Percentiles rank a stretch among this genome's conserved stretches.
phyloP scores from a whole-genome alignment of 2,329 filamentous ascomycete genomes.

The Alternaria burnsii region DNA sequence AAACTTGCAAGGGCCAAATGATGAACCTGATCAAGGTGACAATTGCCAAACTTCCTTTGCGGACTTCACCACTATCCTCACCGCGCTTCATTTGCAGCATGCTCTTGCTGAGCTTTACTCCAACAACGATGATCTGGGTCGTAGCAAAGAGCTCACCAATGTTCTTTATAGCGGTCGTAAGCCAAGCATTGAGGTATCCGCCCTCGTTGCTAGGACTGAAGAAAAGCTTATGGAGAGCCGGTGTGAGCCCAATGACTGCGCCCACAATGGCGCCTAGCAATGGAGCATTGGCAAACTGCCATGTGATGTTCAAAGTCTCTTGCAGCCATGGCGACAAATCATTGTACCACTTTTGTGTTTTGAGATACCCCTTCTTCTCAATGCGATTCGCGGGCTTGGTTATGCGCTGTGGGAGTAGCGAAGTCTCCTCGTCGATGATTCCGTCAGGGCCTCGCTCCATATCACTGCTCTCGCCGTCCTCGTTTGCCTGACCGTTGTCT shows the following conservation, averaged over 20 bases:
- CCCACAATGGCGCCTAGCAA: conserved; percentile 68
- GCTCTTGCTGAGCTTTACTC: conserved; percentile 69
- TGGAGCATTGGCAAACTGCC: conserved; percentile 68
- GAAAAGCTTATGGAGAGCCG: conserved; percentile 67
- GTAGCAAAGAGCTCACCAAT: conserved; percentile 71
- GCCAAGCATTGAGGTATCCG: conserved; percentile 72
- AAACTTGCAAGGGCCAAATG: conserved; percentile 62
- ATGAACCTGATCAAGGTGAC: conserved; percentile 67
- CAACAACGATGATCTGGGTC: conserved; percentile 71
- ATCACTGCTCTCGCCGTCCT: conserved; percentile 28
- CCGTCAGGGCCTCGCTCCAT: conserved; percentile 37
- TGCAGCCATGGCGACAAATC: conserved; percentile 51
- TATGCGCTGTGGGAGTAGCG: conserved; percentile 58
- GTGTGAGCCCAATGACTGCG: conserved; percentile 66
- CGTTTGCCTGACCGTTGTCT: conserved; percentile 28
- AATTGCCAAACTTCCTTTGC: conserved; percentile 60
- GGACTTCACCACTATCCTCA: conserved; percentile 54
- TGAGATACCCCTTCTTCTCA: conserved; percentile 45
- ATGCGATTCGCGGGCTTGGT: conserved; percentile 38
- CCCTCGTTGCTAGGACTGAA: conserved; percentile 66
- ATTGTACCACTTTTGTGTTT: conserved; percentile 47
- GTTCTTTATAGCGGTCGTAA: conserved; percentile 68
- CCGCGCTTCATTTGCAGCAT: conserved; percentile 58
- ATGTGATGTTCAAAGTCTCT: conserved; percentile 53
- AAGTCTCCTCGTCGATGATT: conserved; percentile 58